Evolutionary conservation across 2,329 filamentous ascomycete genomes (phyloP), one percentile per base, ranked within the genome.

Genomic region (Penicillium glabrum): DNA sequence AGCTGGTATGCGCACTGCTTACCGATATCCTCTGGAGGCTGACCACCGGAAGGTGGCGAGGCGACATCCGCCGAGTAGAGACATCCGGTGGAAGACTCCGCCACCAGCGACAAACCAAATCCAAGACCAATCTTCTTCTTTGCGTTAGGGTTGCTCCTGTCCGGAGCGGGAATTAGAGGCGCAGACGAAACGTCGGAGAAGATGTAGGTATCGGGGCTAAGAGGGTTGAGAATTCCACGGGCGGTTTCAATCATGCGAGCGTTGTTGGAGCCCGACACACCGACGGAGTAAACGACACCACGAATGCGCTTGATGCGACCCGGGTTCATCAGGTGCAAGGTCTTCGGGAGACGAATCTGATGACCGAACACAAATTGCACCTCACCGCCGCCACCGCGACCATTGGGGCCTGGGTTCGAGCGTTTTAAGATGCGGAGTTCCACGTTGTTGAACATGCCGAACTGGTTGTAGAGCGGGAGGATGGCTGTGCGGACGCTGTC

Each of bases 291-390:
- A 47, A 95, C 93, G 44, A 99, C 95, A 57, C 95, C 95, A 55
- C 93, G 84, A 63, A 99, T 89, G 65, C 87, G 86, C 82, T 92
- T 93, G 68, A 99, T 89, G 54, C 90, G 83, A 8, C 95, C 95
- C 0, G 93, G 86, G 61, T 86, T 89, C 66, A 96, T 83, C 54
- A 97, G 77, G 75, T 99, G 95, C 71, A 99, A 80, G 37, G 95
- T 99, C 80, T 96, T 96, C 11, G 95, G 95, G 51, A 98, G 80
- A 37, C 93, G 86, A 13, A 99, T 89, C 77, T 99, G 95, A 73
- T 93, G 93, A 21, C 90, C 92, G 71, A 98, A 98, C 8, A 93
- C 83, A 57, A 99, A 79, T 75, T 97, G 93, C n/a, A 99, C 93
- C 54, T 96, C 85, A 43, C 95, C 95, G 43, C 91, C 92, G 39